A percentile compares a stretch with the other conserved stretches of the same genome.
Conservation (phyloP, 2,329 filamentous ascomycete species). For the Stylonectria norvegica region DNA sequence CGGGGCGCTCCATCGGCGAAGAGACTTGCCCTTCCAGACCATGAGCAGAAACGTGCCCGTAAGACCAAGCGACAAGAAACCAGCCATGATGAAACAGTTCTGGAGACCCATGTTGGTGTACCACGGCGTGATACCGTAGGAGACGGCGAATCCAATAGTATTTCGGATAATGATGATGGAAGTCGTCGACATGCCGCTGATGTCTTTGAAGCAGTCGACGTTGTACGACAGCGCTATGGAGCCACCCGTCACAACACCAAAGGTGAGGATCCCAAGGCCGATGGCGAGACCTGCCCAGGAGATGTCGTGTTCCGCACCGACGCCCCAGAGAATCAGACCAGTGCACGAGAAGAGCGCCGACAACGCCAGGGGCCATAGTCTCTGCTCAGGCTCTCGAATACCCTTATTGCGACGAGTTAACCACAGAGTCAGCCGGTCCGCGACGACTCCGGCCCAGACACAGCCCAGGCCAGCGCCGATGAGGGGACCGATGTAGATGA, state of each 20-base stretch:
- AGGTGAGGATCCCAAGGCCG: constrained; percentile 30
- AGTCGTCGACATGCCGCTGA: constrained; percentile 28
- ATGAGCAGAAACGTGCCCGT: constrained; percentile 27
- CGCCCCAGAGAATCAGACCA: constrained; percentile 47
- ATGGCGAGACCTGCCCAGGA: constrained; percentile 34
- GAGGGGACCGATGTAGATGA: constrained; percentile 30
- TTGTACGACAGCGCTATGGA: constrained; percentile 32
- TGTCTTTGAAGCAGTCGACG: constrained; percentile 35
- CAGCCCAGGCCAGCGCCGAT: constrained; percentile 23
- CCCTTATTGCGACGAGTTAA: constrained; percentile 34
- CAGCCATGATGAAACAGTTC: constrained; percentile 33
- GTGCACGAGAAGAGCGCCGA: constrained; percentile 38
- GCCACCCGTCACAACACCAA: constrained; percentile 32
- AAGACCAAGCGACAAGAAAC: constrained; percentile 27
- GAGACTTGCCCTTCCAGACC: constrained; percentile 28
- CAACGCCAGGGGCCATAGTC: constrained; percentile 32
- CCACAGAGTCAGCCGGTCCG: constrained; percentile 31
- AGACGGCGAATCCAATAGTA: constrained; percentile 21
- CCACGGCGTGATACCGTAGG: constrained; percentile 34
- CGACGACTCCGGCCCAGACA: constrained; percentile 28
- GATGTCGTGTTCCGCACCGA: constrained; percentile 35
- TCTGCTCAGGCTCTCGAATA: constrained; percentile 34
- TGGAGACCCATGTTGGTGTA: constrained; percentile 29
- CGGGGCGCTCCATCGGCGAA: constrained; percentile 14
- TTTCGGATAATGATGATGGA: constrained; percentile 30